Conservation (phyloP, 768 basidiomycete species). For the Collybia mongolica region DNA sequence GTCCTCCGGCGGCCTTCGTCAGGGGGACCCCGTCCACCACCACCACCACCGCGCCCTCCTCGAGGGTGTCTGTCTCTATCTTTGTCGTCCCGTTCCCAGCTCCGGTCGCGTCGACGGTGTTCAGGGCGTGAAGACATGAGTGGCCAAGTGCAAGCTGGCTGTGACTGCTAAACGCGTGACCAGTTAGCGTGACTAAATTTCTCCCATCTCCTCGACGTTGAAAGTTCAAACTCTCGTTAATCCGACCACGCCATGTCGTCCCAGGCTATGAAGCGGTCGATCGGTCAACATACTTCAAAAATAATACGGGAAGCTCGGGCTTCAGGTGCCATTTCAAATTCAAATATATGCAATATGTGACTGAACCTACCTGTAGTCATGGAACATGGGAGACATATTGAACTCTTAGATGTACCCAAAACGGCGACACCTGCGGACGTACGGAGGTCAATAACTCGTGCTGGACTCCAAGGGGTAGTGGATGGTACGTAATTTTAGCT, state of each 20-base stretch:
- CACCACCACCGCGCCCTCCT: constrained; percentile 28
- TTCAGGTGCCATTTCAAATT: neutral
- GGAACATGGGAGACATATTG: constrained; percentile 37
- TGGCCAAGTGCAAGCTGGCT: neutral
- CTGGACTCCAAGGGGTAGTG: constrained; percentile 43
- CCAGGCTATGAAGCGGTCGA: neutral
- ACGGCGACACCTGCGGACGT: constrained; percentile 58
- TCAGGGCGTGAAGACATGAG: constrained; percentile 59
- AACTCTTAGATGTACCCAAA: constrained; percentile 47
- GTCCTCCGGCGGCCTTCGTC: constrained; percentile 45
- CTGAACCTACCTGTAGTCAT: constrained; percentile 11
- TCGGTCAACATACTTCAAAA: neutral
- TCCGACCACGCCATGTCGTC: neutral
- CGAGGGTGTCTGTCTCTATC: constrained; percentile 44
- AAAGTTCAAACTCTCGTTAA: neutral
- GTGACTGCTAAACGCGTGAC: constrained; percentile 16
- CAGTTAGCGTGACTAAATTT: neutral
- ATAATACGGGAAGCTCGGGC: neutral
- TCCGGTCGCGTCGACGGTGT: constrained; percentile 57
- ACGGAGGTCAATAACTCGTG: constrained; percentile 38
- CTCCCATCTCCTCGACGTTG: neutral
- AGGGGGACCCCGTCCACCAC: constrained; percentile 32
- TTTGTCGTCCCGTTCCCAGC: constrained; percentile 61
- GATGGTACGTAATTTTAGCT: constrained; percentile 33
- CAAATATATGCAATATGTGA: too few relatives aligned